A percentile compares a stretch with the other conserved stretches of the same genome.
phyloP scores from a whole-genome alignment of 208 protist species.

The Crithidia sp. region DNA sequence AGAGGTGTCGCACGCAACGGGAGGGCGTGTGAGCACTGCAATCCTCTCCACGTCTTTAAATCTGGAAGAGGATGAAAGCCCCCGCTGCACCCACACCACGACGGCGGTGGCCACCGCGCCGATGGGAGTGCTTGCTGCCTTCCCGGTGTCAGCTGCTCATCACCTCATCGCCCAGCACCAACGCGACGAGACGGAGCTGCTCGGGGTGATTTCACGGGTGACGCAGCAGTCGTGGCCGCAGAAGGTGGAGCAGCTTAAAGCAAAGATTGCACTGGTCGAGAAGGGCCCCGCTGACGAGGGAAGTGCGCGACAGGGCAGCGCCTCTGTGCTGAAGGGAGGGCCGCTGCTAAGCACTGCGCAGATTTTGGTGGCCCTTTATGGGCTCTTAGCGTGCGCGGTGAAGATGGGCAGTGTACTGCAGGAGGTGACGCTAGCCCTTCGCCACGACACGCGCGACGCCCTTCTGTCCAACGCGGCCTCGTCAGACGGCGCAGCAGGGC shows the following conservation, averaged over 20 bases:
- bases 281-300: neutral
- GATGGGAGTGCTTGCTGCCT: constrained; percentile 59
- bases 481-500: neutral
- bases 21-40: neutral
- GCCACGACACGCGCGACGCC: constrained; percentile 19
- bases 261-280: constrained; percentile 23
- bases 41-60: neutral
- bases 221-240: constrained; percentile 57
- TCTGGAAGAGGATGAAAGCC: neutral
- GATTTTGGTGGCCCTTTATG: constrained; percentile 38
- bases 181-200: constrained; percentile 52
- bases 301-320: no score
- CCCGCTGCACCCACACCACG: constrained; percentile 16
- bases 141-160: constrained; percentile 42
- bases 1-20: neutral
- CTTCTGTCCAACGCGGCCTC: constrained; percentile 3
- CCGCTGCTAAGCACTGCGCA: constrained; percentile 5
- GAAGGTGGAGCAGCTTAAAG: constrained; percentile 40
- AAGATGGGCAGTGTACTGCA: constrained; percentile 68
- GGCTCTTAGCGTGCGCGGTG: constrained; percentile 46
- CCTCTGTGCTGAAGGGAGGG: neutral
- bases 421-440: constrained; percentile 57
- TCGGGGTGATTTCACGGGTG: constrained; percentile 41
- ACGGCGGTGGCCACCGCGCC: constrained; percentile 40
- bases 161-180: constrained; percentile 63